Evolutionary conservation across 805 yeast genomes (phyloP), one percentile per base, ranked within the genome.

Genomic region (Lachancea kluyveri): DNA sequence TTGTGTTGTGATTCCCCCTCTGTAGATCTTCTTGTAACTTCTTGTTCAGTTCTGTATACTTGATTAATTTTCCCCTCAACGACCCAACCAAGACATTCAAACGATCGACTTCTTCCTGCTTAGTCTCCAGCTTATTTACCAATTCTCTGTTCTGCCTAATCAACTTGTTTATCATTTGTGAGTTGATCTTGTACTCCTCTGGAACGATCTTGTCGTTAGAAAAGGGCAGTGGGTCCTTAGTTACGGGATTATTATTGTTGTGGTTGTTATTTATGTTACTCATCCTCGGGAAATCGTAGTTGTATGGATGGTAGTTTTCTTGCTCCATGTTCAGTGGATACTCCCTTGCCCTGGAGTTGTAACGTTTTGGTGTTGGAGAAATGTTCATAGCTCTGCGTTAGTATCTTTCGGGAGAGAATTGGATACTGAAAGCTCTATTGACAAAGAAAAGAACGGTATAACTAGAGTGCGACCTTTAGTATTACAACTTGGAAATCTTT

Each of bases 161-260:
- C 19, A 62, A 44, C 32, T 57, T 57, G 33, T 64, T 69, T 12
- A 62, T 47, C 55, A 60, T 58, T 29, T 57, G 52, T 4, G 64
- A 50, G 28, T 53, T 59, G 22, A 57, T 46, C 32, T 54, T 54
- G 31, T 59, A 57, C 27, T 57, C 63, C 20, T 58, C 64, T 4
- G 59, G 59, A 14, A 55, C 36, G 11, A 53, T 42, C 21, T 43
- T 42, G 12, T 51, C 60, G 21, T 39, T 33, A n/a, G n/a, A n/a
- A n/a, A n/a, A n/a, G n/a, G n/a, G n/a, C n/a, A n/a, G n/a, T n/a
- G n/a, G n/a, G n/a, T n/a, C n/a, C n/a, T n/a, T n/a, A n/a, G n/a
- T n/a, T n/a, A n/a, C n/a, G n/a, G n/a, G n/a, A n/a, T n/a, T n/a
- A n/a, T n/a, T n/a, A n/a, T n/a, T n/a, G n/a, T n/a, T n/a, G n/a